Evolutionary conservation across 116 monocot species (phyloP), one percentile per base, ranked within the genome.

Genomic region (Iris pallida): DNA sequence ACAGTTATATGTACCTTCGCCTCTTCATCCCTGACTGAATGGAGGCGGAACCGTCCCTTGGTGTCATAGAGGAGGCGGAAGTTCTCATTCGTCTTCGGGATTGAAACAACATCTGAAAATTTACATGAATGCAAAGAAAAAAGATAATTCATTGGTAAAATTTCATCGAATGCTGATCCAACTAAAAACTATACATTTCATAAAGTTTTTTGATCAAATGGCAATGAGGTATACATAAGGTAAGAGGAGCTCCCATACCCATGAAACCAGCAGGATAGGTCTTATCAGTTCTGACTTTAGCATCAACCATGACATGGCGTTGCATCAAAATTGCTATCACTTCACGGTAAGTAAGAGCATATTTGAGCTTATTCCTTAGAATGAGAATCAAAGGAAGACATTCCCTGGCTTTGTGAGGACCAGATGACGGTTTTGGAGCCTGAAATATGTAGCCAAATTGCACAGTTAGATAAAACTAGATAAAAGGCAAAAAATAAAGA

Each of bases 341-440:
- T 54, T 89, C 89, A 62, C 80, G 68, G 43, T 83, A 81, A 7
- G 78, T 83, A 2, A 90, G 81, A 42, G 90, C 90, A 79, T 90
- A 90, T 56, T 90, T 90, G 68, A 90, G 49, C 57, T 76, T 83
- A 76, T 90, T 90, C 65, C 86, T 86, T 48, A 90, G 42, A 64
- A 90, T 90, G 20, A 90, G 90, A 63, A 90, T 86, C 61, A 90
- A 59, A 6, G 90, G 83, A 42, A 90, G 65, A 41, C 90, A 90
- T 49, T 90, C 90, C 63, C 86, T 83, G 16, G 75, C 85, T 70
- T 85, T 89, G 76, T 89, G 89, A 44, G 89, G 89, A 30, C 90
- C 90, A 20, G 90, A 90, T 53, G 90, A 90, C 30, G 90, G 86
- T 41, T 90, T 90, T 49, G 86, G 90, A 8, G 89, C 89, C 88